phyloP scores from a whole-genome alignment of 257 asterid species.

The Solanum phureja region DNA sequence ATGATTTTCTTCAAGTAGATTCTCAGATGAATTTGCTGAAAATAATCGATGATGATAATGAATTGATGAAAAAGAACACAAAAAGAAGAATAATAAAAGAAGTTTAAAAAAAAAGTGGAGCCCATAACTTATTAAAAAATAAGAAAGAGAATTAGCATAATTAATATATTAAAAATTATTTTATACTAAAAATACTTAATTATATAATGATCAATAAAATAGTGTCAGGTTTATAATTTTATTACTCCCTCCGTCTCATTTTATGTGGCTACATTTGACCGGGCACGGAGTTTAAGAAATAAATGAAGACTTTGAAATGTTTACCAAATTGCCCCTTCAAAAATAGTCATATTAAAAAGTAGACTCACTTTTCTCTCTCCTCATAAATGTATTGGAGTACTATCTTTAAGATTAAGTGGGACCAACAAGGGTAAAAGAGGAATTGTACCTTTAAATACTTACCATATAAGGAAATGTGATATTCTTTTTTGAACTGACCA shows the following conservation, averaged over 20 bases:
- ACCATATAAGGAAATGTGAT: no score
- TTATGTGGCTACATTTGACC: no score
- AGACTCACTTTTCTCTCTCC: no score
- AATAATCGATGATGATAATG: neutral
- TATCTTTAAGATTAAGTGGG: no score
- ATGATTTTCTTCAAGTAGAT: neutral
- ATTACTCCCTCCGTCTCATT: neutral
- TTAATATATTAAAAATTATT: neutral
- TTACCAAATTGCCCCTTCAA: no score
- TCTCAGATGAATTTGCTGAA: neutral
- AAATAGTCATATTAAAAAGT: no score
- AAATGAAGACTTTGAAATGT: no score
- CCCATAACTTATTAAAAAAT: neutral
- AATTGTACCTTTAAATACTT: no score
- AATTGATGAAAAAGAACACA: neutral
- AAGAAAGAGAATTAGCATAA: neutral
- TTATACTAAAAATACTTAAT: neutral
- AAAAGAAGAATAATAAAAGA: neutral
- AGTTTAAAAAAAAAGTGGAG: neutral
- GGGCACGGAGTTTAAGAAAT: no score
- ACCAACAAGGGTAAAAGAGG: no score
- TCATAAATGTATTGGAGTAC: no score
- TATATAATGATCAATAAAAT: neutral
- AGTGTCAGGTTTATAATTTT: neutral
- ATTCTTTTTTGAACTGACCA: no score